phyloP scores from a whole-genome alignment of 306 rosid species.

The Luffa acutangula region DNA sequence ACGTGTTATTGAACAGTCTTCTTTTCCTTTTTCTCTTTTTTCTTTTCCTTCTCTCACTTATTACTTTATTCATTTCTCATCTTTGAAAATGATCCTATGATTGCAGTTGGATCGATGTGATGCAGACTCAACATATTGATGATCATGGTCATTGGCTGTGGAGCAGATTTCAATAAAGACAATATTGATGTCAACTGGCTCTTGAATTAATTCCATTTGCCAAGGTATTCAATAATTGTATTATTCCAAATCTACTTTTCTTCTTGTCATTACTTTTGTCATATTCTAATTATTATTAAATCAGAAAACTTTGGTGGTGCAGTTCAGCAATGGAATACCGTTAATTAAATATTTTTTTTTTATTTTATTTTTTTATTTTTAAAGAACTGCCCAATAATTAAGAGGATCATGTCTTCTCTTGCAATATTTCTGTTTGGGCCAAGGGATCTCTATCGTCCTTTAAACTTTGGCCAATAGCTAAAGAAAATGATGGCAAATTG shows the following conservation, averaged over 20 bases:
- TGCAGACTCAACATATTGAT: neutral
- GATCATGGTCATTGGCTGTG: neutral
- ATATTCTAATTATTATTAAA: neutral
- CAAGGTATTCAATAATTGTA: conserved; percentile 6
- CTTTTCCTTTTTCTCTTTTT: neutral
- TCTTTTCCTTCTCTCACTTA: neutral
- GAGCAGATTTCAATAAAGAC: conserved; percentile 4
- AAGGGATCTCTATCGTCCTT: neutral
- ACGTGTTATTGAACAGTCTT: neutral
- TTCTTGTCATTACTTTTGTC: conserved; percentile 3
- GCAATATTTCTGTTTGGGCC: neutral
- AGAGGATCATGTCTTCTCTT: neutral
- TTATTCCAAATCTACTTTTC: neutral
- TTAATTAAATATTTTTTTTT: neutral
- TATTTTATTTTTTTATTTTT: neutral
- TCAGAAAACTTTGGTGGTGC: conserved; percentile 1
- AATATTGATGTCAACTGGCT: conserved; percentile 2
- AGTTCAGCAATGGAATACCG: neutral
- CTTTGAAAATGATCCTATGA: neutral
- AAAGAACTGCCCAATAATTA: neutral
- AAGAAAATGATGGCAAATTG: conserved; percentile 4
- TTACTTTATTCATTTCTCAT: neutral
- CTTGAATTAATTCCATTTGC: neutral
- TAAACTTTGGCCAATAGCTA: neutral
- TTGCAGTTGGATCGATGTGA: neutral